A percentile compares a stretch with the other conserved stretches of the same genome.
Conservation (phyloP, 177 flowering plant species). For the Vitis hybrid region DNA sequence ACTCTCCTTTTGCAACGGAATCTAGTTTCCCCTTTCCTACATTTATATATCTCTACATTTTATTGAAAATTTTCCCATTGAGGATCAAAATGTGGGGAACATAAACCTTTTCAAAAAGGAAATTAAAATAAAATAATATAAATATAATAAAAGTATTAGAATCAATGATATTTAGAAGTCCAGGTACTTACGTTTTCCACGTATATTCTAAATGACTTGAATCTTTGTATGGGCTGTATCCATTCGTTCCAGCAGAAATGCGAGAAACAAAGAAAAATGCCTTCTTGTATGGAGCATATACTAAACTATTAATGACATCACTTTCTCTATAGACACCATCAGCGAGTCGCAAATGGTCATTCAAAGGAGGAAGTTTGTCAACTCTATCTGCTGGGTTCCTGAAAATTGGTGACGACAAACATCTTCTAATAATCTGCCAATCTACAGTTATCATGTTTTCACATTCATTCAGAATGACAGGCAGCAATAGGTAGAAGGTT, state of each 20-base stretch:
- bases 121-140: background rate
- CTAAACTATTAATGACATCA: slow-evolving; percentile 69
- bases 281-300: slow-evolving; percentile 62
- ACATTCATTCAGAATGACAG: slow-evolving; percentile 37
- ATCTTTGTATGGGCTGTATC: slow-evolving; percentile 39
- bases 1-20: too few species aligned
- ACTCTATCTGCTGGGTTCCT: slow-evolving; percentile 20
- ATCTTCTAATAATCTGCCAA: slow-evolving; percentile 61
- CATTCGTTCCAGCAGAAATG: slow-evolving; percentile 49
- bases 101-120: background rate
- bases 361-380: slow-evolving; percentile 14
- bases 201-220: slow-evolving; percentile 54
- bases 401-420: slow-evolving; percentile 85
- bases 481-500: slow-evolving; percentile 84
- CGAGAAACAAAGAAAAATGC: slow-evolving; percentile 60
- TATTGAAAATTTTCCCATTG: too few species aligned
- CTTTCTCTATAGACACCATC: slow-evolving; percentile 41
- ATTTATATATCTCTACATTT: too few species aligned
- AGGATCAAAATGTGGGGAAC: too few species aligned
- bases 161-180: background rate
- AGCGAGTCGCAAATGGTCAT: slow-evolving; percentile 42
- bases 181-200: slow-evolving; percentile 40
- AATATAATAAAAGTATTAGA: background rate
- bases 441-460: slow-evolving; percentile 44
- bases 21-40: too few species aligned